These are phyloP conservation scores for Ceratopteris richardii DNA, from an alignment of 75 land plant species.

Conservation along the genomic window DNA sequence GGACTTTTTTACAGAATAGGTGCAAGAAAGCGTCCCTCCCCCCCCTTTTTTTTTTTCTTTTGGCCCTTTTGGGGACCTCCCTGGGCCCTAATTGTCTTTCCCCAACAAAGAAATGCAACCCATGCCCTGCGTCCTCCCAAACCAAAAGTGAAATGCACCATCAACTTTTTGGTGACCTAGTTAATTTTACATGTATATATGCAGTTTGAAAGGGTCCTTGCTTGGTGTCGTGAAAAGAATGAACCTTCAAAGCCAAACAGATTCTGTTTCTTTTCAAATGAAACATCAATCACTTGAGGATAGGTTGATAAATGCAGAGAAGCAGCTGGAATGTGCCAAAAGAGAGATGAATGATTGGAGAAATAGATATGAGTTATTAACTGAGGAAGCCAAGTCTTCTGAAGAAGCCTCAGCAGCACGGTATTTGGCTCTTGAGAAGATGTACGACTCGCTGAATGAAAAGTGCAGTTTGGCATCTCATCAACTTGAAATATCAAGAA, in stretches of 20 bases:
- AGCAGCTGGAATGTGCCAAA: slow-evolving; percentile 73
- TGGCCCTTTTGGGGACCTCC: too few species aligned
- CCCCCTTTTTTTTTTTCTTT: too few species aligned
- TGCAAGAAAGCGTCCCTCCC: too few species aligned
- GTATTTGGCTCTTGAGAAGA: slow-evolving; percentile 53
- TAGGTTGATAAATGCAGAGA: slow-evolving; percentile 47
- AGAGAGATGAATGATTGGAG: slow-evolving; percentile 66
- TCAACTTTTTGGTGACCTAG: too few species aligned
- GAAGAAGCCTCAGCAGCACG: slow-evolving; percentile 52
- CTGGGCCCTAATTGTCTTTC: too few species aligned
- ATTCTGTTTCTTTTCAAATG: slow-evolving; percentile 44
- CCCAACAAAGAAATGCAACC: too few species aligned
- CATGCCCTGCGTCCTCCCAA: too few species aligned
- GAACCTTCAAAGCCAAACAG: slow-evolving; percentile 51
- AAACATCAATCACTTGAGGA: slow-evolving; percentile 77
- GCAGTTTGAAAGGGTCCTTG: slow-evolving; percentile 81
- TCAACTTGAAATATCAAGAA: slow-evolving; percentile 44
- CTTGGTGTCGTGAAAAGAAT: slow-evolving; percentile 56
- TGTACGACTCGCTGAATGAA: slow-evolving; percentile 55
- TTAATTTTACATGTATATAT: too few species aligned
- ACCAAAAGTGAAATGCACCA: too few species aligned
- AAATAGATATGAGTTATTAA: slow-evolving; percentile 73
- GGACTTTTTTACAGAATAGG: slow-evolving; percentile 65
- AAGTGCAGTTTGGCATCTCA: slow-evolving; percentile 33
- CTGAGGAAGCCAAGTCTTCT: slow-evolving; percentile 55